Conservation (phyloP, 2,329 filamentous ascomycete species). For the Colletotrichum sp. region DNA sequence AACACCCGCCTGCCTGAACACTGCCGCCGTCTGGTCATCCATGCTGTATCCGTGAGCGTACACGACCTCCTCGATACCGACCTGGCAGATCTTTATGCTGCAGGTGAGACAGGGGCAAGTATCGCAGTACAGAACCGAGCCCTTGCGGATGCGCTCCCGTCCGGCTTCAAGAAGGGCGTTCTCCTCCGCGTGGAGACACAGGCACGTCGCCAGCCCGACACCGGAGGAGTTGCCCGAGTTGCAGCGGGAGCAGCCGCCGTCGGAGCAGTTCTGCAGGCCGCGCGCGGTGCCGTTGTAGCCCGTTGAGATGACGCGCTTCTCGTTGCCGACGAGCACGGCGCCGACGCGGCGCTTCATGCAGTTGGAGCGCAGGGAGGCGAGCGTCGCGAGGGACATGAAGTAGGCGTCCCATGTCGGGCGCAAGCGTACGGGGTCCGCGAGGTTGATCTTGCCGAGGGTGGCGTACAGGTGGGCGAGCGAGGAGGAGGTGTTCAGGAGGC, state of each 20-base stretch:
- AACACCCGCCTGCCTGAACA: conserved; percentile 85
- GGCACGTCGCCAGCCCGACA: conserved; percentile 79
- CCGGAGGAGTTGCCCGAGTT: conserved; percentile 77
- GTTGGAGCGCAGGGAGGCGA: conserved; percentile 89
- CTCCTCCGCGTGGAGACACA: conserved; percentile 98
- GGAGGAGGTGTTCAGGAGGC: conserved; percentile 83
- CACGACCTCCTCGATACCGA: conserved; percentile 94
- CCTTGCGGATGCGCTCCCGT: conserved; percentile 83
- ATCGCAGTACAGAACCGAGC: conserved; percentile 88
- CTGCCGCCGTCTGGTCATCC: conserved; percentile 81
- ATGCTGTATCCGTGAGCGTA: conserved; percentile 95
- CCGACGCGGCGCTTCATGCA: conserved; percentile 98
- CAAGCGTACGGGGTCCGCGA: conserved; percentile 79
- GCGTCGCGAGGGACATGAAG: conserved; percentile 95
- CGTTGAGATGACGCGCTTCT: conserved; percentile 88
- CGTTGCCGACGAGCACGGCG: conserved; percentile 83
- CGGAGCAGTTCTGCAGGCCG: conserved; percentile 86
- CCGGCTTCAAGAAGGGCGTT: conserved; percentile 96
- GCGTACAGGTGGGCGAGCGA: conserved; percentile 74
- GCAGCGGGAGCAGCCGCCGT: conserved; percentile 89
- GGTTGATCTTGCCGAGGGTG: conserved; percentile 75
- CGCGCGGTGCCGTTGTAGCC: conserved; percentile 98
- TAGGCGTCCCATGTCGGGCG: conserved; percentile 95
- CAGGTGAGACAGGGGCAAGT: conserved; percentile 97
- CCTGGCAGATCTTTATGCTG: conserved; percentile 97